Percentiles rank a stretch among this genome's conserved stretches.
Conservation (phyloP, 305 asterid genomes). For the Solanum hybrid region DNA sequence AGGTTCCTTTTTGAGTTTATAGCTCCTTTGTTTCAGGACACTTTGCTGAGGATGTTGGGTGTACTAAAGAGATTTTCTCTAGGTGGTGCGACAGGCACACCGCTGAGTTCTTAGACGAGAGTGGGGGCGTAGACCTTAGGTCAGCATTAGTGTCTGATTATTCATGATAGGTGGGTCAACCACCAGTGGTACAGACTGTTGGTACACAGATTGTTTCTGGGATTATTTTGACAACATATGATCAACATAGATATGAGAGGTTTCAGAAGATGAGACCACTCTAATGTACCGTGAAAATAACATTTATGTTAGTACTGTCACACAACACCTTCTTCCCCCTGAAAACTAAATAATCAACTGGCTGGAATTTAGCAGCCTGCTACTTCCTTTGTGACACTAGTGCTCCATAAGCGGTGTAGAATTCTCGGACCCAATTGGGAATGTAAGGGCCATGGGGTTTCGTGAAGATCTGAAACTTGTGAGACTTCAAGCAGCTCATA, state of each 20-base stretch:
- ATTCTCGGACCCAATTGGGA: not conserved
- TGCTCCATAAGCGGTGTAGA: not conserved
- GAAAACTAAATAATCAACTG: not conserved
- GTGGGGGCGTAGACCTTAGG: not conserved
- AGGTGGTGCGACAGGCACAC: not conserved
- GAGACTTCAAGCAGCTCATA: not conserved
- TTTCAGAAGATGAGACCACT: not conserved
- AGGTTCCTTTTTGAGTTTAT: not conserved
- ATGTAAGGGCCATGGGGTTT: not conserved
- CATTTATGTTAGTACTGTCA: not conserved
- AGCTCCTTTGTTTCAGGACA: not conserved
- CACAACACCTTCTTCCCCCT: not conserved
- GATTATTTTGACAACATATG: not conserved
- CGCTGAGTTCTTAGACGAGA: not conserved
- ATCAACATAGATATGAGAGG: not conserved
- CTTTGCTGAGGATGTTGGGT: not conserved
- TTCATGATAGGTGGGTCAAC: not conserved
- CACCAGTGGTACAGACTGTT: not conserved
- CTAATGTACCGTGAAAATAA: not conserved
- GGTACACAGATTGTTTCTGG: not conserved
- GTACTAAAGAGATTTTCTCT: too few species aligned
- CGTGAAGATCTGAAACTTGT: not conserved
- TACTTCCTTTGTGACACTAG: not conserved
- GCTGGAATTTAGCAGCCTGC: not conserved
- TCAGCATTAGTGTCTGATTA: not conserved